These are phyloP conservation scores for Oemleria cerasiformis DNA, from an alignment of 306 rosid species.

Conservation along the genomic window DNA sequence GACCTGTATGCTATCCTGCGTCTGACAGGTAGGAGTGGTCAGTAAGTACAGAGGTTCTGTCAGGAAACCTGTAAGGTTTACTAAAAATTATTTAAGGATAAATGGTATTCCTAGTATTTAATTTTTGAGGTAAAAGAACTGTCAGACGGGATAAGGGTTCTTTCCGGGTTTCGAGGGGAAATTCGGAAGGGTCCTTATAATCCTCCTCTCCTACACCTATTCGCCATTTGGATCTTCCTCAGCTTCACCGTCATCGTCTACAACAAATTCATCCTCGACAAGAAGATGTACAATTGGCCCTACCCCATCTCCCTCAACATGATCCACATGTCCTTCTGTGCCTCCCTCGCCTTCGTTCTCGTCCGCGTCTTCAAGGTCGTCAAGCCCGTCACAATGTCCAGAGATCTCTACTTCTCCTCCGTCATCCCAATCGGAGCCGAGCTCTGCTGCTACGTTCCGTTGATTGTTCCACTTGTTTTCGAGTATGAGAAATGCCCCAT, in stretches of 20 bases:
- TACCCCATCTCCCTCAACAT: constrained; percentile 87
- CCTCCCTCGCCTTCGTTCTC: constrained; percentile 62
- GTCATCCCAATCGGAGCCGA: constrained; percentile 87
- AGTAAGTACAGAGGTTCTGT: too few species aligned
- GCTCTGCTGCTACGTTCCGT: constrained; percentile 30
- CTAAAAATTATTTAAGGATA: too few species aligned
- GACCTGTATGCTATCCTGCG: too few species aligned
- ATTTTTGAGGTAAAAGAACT: too few species aligned
- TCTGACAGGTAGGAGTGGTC: too few species aligned
- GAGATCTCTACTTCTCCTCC: constrained; percentile 65
- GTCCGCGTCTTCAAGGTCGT: constrained; percentile 65
- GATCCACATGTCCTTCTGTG: constrained; percentile 92
- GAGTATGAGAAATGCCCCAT: constrained; percentile 29
- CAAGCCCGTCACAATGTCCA: constrained; percentile 70
- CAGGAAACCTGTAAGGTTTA: too few species aligned
- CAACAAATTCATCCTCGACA: constrained; percentile 95
- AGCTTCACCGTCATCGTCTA: constrained; percentile 85
- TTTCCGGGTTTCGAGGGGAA: too few species aligned
- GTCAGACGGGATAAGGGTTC: too few species aligned
- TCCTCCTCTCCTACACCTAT: constrained; percentile 71
- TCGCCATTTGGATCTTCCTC: constrained; percentile 83
- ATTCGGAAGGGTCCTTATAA: too few species aligned
- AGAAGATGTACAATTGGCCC: constrained; percentile 89
- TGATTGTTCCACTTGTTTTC: constrained; percentile 17
- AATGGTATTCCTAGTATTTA: too few species aligned